These are phyloP conservation scores for Sporothrix euskadiensis DNA, from an alignment of 2,329 filamentous ascomycete species.

Conservation along the genomic window DNA sequence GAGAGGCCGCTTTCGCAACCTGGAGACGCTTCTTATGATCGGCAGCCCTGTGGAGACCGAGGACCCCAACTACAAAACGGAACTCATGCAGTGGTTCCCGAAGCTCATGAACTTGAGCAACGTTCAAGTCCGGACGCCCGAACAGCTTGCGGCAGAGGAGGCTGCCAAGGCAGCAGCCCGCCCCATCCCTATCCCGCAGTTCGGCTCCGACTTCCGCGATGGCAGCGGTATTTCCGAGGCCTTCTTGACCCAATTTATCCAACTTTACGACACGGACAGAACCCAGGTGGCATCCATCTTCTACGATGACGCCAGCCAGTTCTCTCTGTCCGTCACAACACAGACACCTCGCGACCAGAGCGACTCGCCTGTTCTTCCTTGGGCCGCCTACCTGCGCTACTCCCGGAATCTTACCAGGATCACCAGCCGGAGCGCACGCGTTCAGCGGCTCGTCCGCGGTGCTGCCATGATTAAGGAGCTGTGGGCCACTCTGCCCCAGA, in stretches of 20 bases:
- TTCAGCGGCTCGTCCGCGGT: conserved; percentile 67
- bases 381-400: conserved; percentile 73
- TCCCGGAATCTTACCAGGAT: conserved; percentile 78
- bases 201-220: conserved; percentile 70
- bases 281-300: conserved; percentile 61
- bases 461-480: conserved; percentile 63
- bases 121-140: conserved; percentile 68
- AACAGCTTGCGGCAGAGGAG: conserved; percentile 62
- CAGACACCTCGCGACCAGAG: conserved; percentile 50
- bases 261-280: conserved; percentile 71
- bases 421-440: conserved; percentile 54
- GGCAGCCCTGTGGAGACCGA: conserved; percentile 71
- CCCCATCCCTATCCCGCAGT: conserved; percentile 58
- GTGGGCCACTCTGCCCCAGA: conserved; percentile 71
- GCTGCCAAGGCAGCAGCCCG: conserved; percentile 50
- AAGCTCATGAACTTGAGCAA: conserved; percentile 76
- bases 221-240: conserved; percentile 71
- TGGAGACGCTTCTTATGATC: conserved; percentile 78
- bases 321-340: conserved; percentile 74
- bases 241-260: conserved; percentile 74
- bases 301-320: conserved; percentile 75
- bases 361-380: conserved; percentile 54
- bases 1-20: conserved; percentile 73
- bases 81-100: conserved; percentile 80
- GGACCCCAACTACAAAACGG: conserved; percentile 62